phyloP scores from a whole-genome alignment of 139 green algal genomes.

The Axilococcus clingmanii region DNA sequence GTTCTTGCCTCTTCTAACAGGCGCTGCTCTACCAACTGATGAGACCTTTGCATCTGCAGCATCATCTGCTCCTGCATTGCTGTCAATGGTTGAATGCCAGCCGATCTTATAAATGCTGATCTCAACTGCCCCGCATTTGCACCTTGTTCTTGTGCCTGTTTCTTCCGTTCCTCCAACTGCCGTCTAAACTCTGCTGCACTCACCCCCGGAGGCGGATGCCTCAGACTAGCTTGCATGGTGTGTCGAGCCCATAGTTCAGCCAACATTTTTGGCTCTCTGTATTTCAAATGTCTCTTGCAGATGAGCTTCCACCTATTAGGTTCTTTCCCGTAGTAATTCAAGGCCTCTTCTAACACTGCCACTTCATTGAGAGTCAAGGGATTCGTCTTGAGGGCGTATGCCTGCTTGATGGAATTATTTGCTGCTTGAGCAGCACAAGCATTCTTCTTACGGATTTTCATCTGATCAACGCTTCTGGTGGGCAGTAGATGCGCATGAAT shows the following conservation, averaged over 20 bases:
- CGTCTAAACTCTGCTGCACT: not conserved
- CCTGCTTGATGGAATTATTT: conserved; percentile 19
- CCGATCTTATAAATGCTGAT: too few species aligned
- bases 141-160: not conserved
- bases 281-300: conserved; percentile 14
- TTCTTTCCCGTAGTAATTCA: conserved; percentile 12
- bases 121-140: not conserved
- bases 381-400: not conserved
- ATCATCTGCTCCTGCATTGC: not conserved
- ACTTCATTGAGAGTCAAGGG: conserved; percentile 8
- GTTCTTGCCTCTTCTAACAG: too few species aligned
- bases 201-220: not conserved
- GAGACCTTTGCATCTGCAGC: not conserved
- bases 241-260: conserved; percentile 13
- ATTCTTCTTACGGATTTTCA: conserved; percentile 24
- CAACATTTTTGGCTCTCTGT: conserved; percentile 18
- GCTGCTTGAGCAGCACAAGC: conserved; percentile 1
- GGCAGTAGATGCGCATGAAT: conserved; percentile 22
- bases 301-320: conserved; percentile 16
- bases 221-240: too few species aligned
- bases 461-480: conserved; percentile 4
- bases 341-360: conserved; percentile 10
- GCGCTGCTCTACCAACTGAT: not conserved
- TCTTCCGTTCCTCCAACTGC: not conserved
- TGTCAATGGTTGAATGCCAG: too few species aligned